Evolutionary conservation across 257 asterid genomes (phyloP), one percentile per base, ranked within the genome.

Genomic region (Salvia splendens): DNA sequence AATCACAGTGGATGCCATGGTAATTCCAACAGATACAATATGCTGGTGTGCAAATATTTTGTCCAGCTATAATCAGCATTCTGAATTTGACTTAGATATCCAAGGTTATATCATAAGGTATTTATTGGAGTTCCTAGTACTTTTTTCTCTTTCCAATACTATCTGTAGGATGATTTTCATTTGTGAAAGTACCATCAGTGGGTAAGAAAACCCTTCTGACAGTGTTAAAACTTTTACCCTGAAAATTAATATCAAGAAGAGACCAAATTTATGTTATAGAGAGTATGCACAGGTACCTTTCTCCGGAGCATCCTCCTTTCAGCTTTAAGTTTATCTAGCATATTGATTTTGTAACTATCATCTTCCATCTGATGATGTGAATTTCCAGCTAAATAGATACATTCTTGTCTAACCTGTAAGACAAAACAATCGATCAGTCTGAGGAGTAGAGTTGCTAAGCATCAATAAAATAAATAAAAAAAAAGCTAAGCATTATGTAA

Each of bases 341-440:
- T 54, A 66, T 54, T 74, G 40, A 42, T 60, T 70, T 81, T 75
- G 71, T 40, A 59, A 63, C 54, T 69, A 54, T 77, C 87, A 73
- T 72, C 75, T 79, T 75, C 89, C 56, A 80, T 77, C 79, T 78
- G 73, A 73, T 78, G 73, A 73, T 68, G 76, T 43, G 82, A 65
- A 73, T 80, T 79, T 74, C 99, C 99, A 68, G 91, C 89, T 76
- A 94, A 79, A 66, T 74, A 80, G 74, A 60, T 64, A 60, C 97
- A 88, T 70, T 89, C 89, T 59, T 78, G 74, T 60, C 86, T 80
- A 43, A 86, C 95, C 95, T 87, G 87, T 63, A 81, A 51, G 12
- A 51, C 11, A 14, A 61, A 46, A 47, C n/a, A n/a, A 64, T 55
- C 47, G 72, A 65, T 58, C 53, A 73, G 68, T 64, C 46, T 63